These are phyloP conservation scores for Begonia loranthoides DNA, from an alignment of 306 rosid genomes.

Conservation along the genomic window DNA sequence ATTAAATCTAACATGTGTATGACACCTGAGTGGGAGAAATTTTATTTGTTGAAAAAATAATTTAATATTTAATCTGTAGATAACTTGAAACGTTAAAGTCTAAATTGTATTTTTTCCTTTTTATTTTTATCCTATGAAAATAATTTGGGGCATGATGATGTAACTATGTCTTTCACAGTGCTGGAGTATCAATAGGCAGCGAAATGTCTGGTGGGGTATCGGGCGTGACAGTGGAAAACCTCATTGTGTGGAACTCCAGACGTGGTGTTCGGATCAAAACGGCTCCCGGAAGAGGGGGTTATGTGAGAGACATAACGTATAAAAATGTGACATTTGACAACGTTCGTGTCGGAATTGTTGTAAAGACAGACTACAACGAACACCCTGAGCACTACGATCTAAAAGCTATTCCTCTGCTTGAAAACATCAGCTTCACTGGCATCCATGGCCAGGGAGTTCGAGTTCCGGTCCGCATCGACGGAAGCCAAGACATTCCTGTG, in stretches of 20 bases:
- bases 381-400: constrained; percentile 83
- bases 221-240: constrained; percentile 66
- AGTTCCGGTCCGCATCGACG: constrained; percentile 90
- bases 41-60: too few relatives aligned
- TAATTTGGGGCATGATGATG: too few relatives aligned
- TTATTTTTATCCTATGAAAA: not conserved
- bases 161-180: constrained; percentile 26
- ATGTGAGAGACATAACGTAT: constrained; percentile 56
- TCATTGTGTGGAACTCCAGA: constrained; percentile 79
- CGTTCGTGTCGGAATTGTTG: constrained; percentile 85
- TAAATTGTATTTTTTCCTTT: not conserved
- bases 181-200: constrained; percentile 93
- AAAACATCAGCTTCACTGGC: constrained; percentile 64
- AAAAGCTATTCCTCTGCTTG: constrained; percentile 51
- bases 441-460: constrained; percentile 96
- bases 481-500: constrained; percentile 77
- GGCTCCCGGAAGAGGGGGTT: constrained; percentile 93
- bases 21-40: too few relatives aligned
- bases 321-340: constrained; percentile 66
- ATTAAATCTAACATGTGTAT: too few relatives aligned
- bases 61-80: too few relatives aligned
- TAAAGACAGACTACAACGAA: constrained; percentile 96
- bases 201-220: constrained; percentile 99
- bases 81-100: not conserved
- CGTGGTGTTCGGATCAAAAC: constrained; percentile 95